Percentiles rank a stretch among this genome's conserved stretches.
Evolutionary conservation across 805 yeast species (phyloP).

Genomic region (Hanseniaspora vineae): DNA sequence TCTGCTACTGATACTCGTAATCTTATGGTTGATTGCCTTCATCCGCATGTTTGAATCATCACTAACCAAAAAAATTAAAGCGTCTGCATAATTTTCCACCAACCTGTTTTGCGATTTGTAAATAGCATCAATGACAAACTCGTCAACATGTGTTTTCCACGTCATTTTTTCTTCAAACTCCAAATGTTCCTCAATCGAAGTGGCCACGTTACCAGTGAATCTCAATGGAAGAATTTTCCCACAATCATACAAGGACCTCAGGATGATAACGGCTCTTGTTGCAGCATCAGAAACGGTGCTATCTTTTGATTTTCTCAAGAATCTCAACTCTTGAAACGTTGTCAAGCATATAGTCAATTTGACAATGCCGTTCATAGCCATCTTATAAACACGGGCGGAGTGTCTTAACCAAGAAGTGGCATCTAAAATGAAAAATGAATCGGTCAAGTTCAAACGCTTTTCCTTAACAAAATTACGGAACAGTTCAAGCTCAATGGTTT

Average conservation of each 20-base stretch:
- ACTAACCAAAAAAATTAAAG: constrained; percentile 46
- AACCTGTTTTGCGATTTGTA: constrained; percentile 27
- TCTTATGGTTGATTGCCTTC: constrained; percentile 31
- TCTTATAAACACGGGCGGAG: constrained; percentile 63
- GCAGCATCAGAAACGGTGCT: constrained; percentile 69
- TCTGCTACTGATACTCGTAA: constrained; percentile 22
- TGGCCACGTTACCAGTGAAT: constrained; percentile 57
- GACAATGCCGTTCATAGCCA: constrained; percentile 46
- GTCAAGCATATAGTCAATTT: constrained; percentile 56
- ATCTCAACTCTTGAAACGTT: constrained; percentile 65
- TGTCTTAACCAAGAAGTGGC: constrained; percentile 75
- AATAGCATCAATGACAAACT: constrained; percentile 43
- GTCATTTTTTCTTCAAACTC: constrained; percentile 63
- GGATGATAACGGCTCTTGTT: constrained; percentile 63
- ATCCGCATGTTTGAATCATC: constrained; percentile 65
- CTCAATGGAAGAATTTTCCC: constrained; percentile 45
- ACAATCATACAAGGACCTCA: constrained; percentile 51
- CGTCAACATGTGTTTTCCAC: constrained; percentile 66
- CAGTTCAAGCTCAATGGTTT: constrained; percentile 3
- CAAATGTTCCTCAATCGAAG: constrained; percentile 54
- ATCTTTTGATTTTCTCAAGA: constrained; percentile 57
- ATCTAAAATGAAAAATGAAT: constrained; percentile 47
- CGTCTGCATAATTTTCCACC: constrained; percentile 1
- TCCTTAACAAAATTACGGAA: constrained; percentile 3
- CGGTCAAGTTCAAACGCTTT: neutral